phyloP scores from a whole-genome alignment of 75 land plant genomes.

The Pseudotsuga menziesii region DNA sequence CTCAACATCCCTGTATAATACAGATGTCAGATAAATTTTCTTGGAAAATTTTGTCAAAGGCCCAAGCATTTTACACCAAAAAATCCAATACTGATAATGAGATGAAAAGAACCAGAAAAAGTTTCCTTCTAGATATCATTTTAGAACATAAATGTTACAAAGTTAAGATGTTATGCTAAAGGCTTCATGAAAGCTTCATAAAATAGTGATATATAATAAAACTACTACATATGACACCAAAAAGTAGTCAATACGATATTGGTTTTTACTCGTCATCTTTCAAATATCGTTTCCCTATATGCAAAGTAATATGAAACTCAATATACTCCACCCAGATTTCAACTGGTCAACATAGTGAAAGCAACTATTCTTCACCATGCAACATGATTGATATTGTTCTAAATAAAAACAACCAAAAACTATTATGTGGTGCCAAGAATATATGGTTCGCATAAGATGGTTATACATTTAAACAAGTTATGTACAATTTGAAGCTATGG shows the following conservation, averaged over 20 bases:
- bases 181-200: neutral
- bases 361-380: neutral
- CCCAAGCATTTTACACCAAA: neutral
- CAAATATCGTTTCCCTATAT: neutral
- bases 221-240: neutral
- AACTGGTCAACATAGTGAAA: neutral
- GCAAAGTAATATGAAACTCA: neutral
- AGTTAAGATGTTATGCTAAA: neutral
- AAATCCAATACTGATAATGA: neutral
- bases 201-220: neutral
- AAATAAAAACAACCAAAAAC: neutral
- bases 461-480: neutral
- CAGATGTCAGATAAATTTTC: too few relatives aligned
- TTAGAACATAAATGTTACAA: too few relatives aligned
- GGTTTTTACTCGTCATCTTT: neutral
- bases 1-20: slow-evolving; percentile 70
- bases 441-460: neutral
- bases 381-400: neutral
- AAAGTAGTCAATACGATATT: neutral
- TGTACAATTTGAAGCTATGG: neutral
- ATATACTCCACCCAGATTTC: neutral
- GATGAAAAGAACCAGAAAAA: neutral
- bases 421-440: too few relatives aligned
- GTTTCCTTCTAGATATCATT: neutral
- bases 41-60: too few relatives aligned